Conservation (phyloP, 768 basidiomycete species). For the Mycena leptocephala region DNA sequence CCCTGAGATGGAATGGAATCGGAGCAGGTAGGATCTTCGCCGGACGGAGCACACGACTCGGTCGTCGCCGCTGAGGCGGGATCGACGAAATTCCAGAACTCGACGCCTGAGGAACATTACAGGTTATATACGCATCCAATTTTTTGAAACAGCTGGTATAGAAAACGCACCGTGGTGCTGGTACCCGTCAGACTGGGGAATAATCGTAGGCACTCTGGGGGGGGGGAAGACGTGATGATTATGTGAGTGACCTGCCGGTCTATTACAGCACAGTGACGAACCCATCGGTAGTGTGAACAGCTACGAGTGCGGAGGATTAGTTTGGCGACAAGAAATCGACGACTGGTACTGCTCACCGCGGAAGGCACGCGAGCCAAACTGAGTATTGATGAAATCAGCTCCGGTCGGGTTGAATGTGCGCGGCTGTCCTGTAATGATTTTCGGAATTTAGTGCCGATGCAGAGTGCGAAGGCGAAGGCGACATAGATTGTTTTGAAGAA, state of each 20-base stretch:
- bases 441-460: not conserved
- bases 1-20: slow-evolving; percentile 41
- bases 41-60: slow-evolving; percentile 40
- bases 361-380: slow-evolving; percentile 36
- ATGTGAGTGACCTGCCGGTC: not conserved
- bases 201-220: slow-evolving; percentile 10
- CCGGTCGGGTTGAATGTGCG: slow-evolving; percentile 34
- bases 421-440: slow-evolving; percentile 3
- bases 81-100: slow-evolving; percentile 46
- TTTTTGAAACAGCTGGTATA: too few relatives aligned
- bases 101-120: slow-evolving; percentile 36
- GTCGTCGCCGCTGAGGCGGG: slow-evolving; percentile 42
- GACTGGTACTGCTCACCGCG: slow-evolving; percentile 23
- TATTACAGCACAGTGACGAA: not conserved
- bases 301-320: not conserved
- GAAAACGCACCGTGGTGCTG: not conserved
- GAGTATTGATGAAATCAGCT: slow-evolving; percentile 36
- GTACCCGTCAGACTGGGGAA: not conserved
- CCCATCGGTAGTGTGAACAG: slow-evolving; percentile 3
- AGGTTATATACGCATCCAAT: too few relatives aligned
- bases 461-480: too few relatives aligned
- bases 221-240: too few relatives aligned
- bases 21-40: slow-evolving; percentile 49
- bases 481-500: too few relatives aligned
- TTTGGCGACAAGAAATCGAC: not conserved